Percentiles rank a stretch among this genome's conserved stretches.
These are phyloP conservation scores for Saussurea involucrata DNA, from an alignment of 129 eudicot species.

Conservation along the genomic window DNA sequence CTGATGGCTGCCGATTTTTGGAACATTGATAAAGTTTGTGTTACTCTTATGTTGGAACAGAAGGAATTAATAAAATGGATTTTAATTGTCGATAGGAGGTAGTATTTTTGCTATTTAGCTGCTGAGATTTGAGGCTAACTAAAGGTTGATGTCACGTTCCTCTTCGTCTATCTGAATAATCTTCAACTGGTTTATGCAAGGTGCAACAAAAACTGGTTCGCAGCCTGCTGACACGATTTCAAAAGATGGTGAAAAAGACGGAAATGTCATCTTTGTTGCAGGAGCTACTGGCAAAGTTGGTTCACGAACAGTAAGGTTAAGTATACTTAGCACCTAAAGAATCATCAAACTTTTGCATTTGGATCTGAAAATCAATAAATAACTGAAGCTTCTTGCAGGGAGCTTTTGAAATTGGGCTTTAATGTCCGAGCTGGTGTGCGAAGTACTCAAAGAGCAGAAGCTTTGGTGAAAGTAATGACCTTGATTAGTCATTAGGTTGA, in stretches of 20 bases:
- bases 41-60: not conserved
- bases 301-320: conserved; percentile 90
- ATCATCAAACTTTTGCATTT: conserved; percentile 9
- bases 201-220: conserved; percentile 39
- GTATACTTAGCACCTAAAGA: conserved; percentile 12
- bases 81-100: not conserved
- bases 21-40: not conserved
- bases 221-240: conserved; percentile 50
- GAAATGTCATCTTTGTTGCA: conserved; percentile 69
- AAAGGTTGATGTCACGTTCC: not conserved
- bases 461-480: conserved; percentile 64
- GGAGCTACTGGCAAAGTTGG: conserved; percentile 99
- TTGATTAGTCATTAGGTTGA: not conserved
- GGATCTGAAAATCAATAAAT: conserved; percentile 12
- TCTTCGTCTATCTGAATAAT: conserved; percentile 1
- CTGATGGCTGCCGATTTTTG: not conserved
- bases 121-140: not conserved
- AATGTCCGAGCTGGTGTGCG: conserved; percentile 94
- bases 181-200: conserved; percentile 28
- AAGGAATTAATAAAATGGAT: not conserved
- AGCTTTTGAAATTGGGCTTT: conserved; percentile 86
- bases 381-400: conserved; percentile 51
- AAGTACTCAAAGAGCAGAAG: conserved; percentile 77
- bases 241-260: conserved; percentile 44
- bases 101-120: not conserved